phyloP scores from a whole-genome alignment of 345 rosid species.

The Brassica juncea region DNA sequence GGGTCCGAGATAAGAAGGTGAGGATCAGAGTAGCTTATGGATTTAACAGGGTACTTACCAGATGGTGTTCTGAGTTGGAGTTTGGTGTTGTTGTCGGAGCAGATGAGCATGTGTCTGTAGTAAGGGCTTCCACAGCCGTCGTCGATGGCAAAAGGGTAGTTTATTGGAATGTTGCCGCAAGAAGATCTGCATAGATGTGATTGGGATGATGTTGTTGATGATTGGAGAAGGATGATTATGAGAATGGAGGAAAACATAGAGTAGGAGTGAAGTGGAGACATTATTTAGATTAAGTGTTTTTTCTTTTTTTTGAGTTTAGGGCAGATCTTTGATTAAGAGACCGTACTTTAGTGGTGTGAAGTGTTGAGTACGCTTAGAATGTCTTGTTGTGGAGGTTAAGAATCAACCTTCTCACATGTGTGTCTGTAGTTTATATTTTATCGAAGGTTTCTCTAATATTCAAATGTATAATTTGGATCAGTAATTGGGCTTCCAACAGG shows the following conservation, averaged over 20 bases:
- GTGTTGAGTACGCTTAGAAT: neutral
- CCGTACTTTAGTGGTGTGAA: neutral
- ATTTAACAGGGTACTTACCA: conserved; percentile 64
- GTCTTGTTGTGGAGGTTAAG: neutral
- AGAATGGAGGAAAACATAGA: conserved; percentile 18
- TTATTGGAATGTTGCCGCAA: conserved; percentile 70
- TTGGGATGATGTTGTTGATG: conserved; percentile 41
- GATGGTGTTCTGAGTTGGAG: conserved; percentile 87
- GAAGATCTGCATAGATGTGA: conserved; percentile 58
- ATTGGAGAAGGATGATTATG: conserved; percentile 15
- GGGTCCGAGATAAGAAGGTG: conserved; percentile 66
- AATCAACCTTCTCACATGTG: no score
- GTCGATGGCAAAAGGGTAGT: conserved; percentile 64
- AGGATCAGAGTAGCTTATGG: conserved; percentile 80
- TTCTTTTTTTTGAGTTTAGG: neutral
- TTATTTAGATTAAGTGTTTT: neutral
- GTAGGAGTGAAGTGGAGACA: conserved; percentile 38
- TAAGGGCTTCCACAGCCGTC: conserved; percentile 66
- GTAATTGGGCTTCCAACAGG: neutral
- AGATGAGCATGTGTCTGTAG: conserved; percentile 74
- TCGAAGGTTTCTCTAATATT: no score
- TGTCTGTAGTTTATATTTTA: no score
- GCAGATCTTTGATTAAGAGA: neutral
- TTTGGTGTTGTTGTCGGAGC: conserved; percentile 53
- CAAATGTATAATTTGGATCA: neutral